Evolutionary conservation across 805 yeast species (phyloP), one percentile per base, ranked within the genome.

Genomic region (Candida andamanensis): DNA sequence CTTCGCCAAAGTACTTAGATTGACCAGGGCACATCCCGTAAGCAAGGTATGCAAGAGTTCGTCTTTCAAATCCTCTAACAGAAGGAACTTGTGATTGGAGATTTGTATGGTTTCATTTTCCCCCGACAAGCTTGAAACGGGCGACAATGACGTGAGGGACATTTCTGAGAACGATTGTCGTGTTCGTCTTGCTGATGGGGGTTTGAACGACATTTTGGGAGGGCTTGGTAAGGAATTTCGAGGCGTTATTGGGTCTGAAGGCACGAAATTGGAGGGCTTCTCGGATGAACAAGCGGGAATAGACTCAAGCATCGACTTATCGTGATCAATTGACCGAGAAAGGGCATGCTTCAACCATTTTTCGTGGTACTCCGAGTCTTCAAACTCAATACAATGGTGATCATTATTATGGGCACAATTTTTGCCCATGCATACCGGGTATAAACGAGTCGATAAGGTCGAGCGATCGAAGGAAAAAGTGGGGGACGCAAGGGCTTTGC

Each of bases 61-160:
- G 26, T 52, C 53, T 33, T 57, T 56, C 18, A 63, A 34, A 6
- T 35, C 39, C 4, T 63, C 66, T 7, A 49, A 22, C 18, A 62
- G 36, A 10, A 53, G 30, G 12, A 22, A 29, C 17, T 39, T 39
- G 33, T 55, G 47, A 11, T 31, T 29, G 3, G 29, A 19, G 8
- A 49, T 46, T 22, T 49, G 36, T 2, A 52, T 41, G 7, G 52
- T 25, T 18, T 36, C 42, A 9, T 30, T 35, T 19, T 35, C 29
- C 3, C 27, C 26, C 14, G 37, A 19, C 12, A 32, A 36, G 4
- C 52, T 41, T 14, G 40, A 31, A 22, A 44, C 47, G 11, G 47
- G 44, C 22, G 37, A 31, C 6, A 58, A 57, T 6, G 56, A 47
- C 15, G 47, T 36, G 7, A 40, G 20, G 4, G 35, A 28, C 14